phyloP scores from a whole-genome alignment of 345 rosid genomes.

The Reutealis trisperma region DNA sequence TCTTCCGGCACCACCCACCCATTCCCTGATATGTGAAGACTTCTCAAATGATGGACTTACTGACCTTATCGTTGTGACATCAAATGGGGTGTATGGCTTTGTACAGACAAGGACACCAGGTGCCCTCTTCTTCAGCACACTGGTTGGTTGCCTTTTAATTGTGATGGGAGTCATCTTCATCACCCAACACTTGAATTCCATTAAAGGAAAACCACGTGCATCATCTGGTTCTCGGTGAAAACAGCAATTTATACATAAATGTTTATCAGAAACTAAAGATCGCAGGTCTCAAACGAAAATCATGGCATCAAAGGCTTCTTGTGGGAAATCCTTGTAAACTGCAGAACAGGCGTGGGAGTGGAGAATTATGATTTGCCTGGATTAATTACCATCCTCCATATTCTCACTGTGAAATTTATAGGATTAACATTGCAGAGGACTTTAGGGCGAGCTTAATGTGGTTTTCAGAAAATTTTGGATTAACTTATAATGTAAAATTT shows the following conservation, averaged over 20 bases:
- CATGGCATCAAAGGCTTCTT: neutral
- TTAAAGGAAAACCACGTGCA: conserved; percentile 70
- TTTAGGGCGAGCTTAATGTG: neutral
- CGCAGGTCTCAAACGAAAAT: neutral
- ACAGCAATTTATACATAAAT: neutral
- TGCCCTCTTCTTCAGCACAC: conserved; percentile 95
- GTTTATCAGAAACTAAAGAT: neutral
- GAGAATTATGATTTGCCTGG: no score
- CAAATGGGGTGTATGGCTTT: conserved; percentile 84
- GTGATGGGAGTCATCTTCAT: conserved; percentile 94
- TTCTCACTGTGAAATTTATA: neutral
- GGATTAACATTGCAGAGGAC: neutral
- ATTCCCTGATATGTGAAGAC: conserved; percentile 76
- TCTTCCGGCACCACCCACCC: conserved; percentile 88
- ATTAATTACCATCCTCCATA: no score
- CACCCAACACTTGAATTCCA: conserved; percentile 82
- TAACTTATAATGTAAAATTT: neutral
- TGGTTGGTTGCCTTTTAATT: conserved; percentile 87
- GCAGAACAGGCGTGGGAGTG: neutral
- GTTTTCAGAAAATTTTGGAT: neutral
- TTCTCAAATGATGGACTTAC: conserved; percentile 90
- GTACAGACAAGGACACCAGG: conserved; percentile 98
- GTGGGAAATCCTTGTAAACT: conserved; percentile 1
- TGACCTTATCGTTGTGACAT: conserved; percentile 85
- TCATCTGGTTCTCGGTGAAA: conserved; percentile 51